Base-by-base conservation (phyloP, 345 rosid species). In the Eucalyptus microcorys region DNA sequence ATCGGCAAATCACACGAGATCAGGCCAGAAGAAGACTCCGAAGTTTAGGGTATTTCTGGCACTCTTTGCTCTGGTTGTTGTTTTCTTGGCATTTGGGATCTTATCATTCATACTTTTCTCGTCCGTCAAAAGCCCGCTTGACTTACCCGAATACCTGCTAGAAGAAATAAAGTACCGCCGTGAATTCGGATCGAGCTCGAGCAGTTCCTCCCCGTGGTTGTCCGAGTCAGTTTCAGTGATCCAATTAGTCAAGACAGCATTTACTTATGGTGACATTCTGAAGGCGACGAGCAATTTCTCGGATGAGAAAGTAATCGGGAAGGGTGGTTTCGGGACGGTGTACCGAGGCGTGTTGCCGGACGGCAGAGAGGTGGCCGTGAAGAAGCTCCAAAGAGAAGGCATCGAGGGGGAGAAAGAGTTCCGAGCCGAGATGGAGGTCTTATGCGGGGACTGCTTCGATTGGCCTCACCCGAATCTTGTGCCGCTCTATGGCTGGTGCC, bases 391-490 rank as follows among this genome's bases (percentile, higher is more conserved):
- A 86, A 94, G 97, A 57, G 95, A 96, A 93, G 99, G 98, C 87
- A 89, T 87, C 4, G 98, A 97, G 85, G 99, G 99, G 3, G 99
- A 97, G 91, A 96, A 89, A 87, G 99, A 96, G 87, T 96, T 97
- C 89, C 93, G 92, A 87, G 94, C 99, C 14, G 99, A 97, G 90
- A 97, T 97, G 99, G 99, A 96, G 90, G 98, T 96, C n/a, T 89
- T 96, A 26, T 91, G 95, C 52, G 97, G 97, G 48, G 94, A 95
- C 48, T 94, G 96, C 88, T 92, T 94, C 87, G 96, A 97, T 49
- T 97, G 99, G 99, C 97, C 98, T 2, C 99, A 97, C 88, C 99
- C 97, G 6, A 96, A 97, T 90, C 98, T 97, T 2, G 99, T 97
- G 24, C 93, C 95, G 86, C 96, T 97, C 9, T 95, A 96, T 34